Conservation (phyloP, 1,284 basidiomycete species). For the Rugosomyces carneus region DNA sequence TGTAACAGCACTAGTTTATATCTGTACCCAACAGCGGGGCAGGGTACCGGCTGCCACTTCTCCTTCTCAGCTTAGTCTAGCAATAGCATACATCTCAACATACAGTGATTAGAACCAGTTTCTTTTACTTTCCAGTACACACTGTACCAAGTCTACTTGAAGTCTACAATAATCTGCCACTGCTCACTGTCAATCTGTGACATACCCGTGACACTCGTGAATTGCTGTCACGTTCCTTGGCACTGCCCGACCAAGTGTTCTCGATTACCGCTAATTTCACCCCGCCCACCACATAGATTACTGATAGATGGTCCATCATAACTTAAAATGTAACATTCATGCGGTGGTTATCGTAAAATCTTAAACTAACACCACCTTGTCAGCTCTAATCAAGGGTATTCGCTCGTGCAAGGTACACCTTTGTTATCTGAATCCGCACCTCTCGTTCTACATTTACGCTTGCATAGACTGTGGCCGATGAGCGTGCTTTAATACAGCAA, state of each 20-base stretch:
- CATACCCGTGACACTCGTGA: constrained; percentile 3
- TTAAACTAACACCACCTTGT: constrained; percentile 21
- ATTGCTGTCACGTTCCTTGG: constrained; percentile 4
- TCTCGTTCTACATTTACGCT: constrained; percentile 8
- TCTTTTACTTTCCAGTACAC: too few species aligned
- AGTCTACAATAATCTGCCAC: too few species aligned
- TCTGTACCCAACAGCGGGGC: too few species aligned
- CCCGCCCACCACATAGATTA: constrained; percentile 1
- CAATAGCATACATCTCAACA: too few species aligned
- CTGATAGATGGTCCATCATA: constrained; percentile 73
- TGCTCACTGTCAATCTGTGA: too few species aligned
- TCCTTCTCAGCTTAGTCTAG: too few species aligned
- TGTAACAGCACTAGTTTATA: too few species aligned
- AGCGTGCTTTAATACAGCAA: constrained; percentile 95
- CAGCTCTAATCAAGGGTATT: constrained; percentile 93
- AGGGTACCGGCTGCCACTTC: too few species aligned
- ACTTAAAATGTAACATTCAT: constrained; percentile 74
- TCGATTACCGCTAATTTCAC: constrained; percentile 1
- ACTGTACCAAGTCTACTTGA: too few species aligned
- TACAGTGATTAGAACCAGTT: too few species aligned
- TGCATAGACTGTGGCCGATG: constrained; percentile 93
- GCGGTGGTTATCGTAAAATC: constrained; percentile 12
- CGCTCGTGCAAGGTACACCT: constrained; percentile 78
- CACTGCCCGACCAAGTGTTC: constrained; percentile 1
- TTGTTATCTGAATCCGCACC: constrained; percentile 7